Conservation (phyloP, 108 stramenopile species). For the Stephanodiscus triporus region DNA sequence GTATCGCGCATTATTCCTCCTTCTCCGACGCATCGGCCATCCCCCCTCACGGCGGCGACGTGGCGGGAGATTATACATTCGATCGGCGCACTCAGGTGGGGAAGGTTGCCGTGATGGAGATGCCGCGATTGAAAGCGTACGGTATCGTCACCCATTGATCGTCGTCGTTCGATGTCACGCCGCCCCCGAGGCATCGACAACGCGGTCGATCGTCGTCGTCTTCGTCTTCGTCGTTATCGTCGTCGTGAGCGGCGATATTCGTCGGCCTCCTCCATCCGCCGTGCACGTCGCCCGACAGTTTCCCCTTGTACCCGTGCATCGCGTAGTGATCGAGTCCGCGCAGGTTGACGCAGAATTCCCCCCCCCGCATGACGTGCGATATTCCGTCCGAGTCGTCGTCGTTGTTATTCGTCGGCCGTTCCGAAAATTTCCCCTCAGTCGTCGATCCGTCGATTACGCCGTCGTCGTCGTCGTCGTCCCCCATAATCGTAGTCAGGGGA, state of each 20-base stretch:
- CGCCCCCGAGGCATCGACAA: not conserved
- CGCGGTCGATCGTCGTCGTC: not conserved
- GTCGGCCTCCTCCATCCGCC: constrained; percentile 41
- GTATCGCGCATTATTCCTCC: no score
- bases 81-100: constrained; percentile 68
- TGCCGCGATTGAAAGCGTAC: constrained; percentile 73
- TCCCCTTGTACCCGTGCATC: constrained; percentile 78
- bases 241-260: no score
- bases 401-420: no score
- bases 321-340: constrained; percentile 75
- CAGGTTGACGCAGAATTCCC: constrained; percentile 69
- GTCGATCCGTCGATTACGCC: no score
- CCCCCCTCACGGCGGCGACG: not conserved
- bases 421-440: no score
- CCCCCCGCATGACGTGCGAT: constrained; percentile 58
- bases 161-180: constrained; percentile 16
- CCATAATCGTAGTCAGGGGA: not conserved
- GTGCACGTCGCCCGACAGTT: constrained; percentile 32
- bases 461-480: constrained; percentile 13
- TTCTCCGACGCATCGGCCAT: not conserved
- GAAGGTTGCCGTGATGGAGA: constrained; percentile 73
- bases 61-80: no score
- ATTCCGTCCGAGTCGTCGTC: not conserved
- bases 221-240: no score
- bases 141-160: constrained; percentile 61